A percentile compares a stretch with the other conserved stretches of the same genome.
phyloP scores from a whole-genome alignment of 2,329 filamentous ascomycete species.

The Ascochyta lentis region DNA sequence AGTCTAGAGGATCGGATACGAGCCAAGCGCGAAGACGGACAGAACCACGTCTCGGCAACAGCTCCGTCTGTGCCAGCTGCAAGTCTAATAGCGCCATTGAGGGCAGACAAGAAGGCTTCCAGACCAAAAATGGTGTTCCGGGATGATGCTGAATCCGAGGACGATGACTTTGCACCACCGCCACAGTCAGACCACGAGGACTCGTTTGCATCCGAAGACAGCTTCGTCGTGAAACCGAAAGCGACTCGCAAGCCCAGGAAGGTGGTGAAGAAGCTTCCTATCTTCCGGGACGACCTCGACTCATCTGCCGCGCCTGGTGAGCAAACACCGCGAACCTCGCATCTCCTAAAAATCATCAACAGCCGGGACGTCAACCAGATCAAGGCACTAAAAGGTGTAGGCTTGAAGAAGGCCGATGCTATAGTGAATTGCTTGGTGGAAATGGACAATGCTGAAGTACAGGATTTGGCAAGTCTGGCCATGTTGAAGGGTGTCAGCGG shows the following conservation, averaged over 20 bases:
- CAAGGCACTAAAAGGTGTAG: conserved; percentile 71
- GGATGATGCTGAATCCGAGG: conserved; percentile 35
- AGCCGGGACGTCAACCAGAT: conserved; percentile 72
- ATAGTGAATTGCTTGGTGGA: conserved; percentile 58
- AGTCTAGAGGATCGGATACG: conserved; percentile 60
- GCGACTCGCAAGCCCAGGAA: conserved; percentile 42
- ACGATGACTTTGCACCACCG: conserved; percentile 53
- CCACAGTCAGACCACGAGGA: conserved; percentile 47
- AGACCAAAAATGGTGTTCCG: conserved; percentile 16
- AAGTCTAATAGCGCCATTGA: conserved; percentile 47
- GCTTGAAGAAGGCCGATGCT: conserved; percentile 71
- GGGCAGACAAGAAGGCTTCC: conserved; percentile 28
- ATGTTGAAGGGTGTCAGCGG: conserved; percentile 57
- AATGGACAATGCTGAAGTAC: conserved; percentile 53
- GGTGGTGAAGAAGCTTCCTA: conserved; percentile 42
- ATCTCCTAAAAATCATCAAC: conserved; percentile 74
- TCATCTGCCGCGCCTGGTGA: conserved; percentile 21
- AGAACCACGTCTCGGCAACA: conserved; percentile 24
- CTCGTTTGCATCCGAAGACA: conserved; percentile 47
- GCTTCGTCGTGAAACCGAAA: conserved; percentile 50
- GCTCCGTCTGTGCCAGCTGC: conserved; percentile 19
- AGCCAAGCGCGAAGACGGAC: conserved; percentile 45
- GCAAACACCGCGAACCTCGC: conserved; percentile 64
- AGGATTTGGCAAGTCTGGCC: conserved; percentile 53
- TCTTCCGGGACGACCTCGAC: conserved; percentile 45